Percentiles rank a stretch among this genome's conserved stretches.
phyloP scores from a whole-genome alignment of 495 filamentous ascomycete genomes.

The Penicillium lagena region DNA sequence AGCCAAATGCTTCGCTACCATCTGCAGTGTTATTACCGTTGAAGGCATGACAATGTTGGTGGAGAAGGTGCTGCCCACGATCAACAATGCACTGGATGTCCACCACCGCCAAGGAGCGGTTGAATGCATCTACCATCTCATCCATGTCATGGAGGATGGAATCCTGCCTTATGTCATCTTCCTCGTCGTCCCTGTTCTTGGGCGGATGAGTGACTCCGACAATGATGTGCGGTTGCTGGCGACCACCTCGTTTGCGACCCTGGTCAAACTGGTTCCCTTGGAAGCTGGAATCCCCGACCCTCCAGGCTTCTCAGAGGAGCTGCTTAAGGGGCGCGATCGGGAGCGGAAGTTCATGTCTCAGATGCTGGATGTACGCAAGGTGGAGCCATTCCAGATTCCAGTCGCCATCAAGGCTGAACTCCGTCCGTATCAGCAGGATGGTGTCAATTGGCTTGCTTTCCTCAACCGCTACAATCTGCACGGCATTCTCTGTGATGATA shows the following conservation, averaged over 20 bases:
- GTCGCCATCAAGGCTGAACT: slow-evolving; percentile 95
- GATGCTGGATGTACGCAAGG: slow-evolving; percentile 91
- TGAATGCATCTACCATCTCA: slow-evolving; percentile 90
- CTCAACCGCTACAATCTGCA: slow-evolving; percentile 97
- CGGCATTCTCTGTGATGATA: slow-evolving; percentile 97
- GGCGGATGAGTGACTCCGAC: slow-evolving; percentile 98
- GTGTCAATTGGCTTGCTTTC: slow-evolving; percentile 98
- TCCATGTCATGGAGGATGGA: slow-evolving; percentile 94
- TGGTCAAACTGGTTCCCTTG: slow-evolving; percentile 97
- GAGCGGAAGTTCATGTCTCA: slow-evolving; percentile 96
- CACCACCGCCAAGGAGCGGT: slow-evolving; percentile 86
- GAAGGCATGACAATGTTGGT: slow-evolving; percentile 95
- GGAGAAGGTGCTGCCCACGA: slow-evolving; percentile 83
- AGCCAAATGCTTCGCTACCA: slow-evolving; percentile 93
- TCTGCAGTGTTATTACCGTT: slow-evolving; percentile 92
- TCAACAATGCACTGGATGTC: slow-evolving; percentile 81
- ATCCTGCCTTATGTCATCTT: slow-evolving; percentile 98
- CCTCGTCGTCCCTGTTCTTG: slow-evolving; percentile 94
- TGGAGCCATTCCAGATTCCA: slow-evolving; percentile 87
- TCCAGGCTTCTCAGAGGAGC: slow-evolving; percentile 79
- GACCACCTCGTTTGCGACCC: slow-evolving; percentile 92
- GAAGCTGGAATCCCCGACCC: slow-evolving; percentile 97
- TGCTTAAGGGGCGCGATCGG: slow-evolving; percentile 82
- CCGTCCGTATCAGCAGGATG: slow-evolving; percentile 95
- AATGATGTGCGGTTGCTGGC: slow-evolving; percentile 90